Evolutionary conservation across 148 eudicot genomes (phyloP), one percentile per base, ranked within the genome.

Genomic region (Rheum nobile): DNA sequence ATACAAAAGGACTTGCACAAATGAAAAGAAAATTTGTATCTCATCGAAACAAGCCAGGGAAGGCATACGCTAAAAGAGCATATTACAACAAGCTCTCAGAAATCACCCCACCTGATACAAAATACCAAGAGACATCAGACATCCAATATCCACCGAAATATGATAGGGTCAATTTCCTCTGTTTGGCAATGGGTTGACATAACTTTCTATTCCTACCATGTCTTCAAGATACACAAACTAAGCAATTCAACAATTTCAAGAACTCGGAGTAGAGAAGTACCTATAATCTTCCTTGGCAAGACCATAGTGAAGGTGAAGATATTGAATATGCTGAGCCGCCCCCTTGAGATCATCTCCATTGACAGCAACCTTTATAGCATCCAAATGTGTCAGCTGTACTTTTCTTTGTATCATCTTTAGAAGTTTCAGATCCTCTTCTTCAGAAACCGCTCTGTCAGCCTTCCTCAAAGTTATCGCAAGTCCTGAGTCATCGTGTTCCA

Each of bases 331-430:
- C 26, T 82, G 77, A 70, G 81, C 57, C 13, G 80, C 88, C 68
- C 85, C 84, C 79, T 90, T 87, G 67, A 72, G 76, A 70, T 91
- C 88, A 39, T 73, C 77, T 10, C 74, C 79, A 54, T 74, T 77
- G 44, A 90, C 67, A 75, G 89, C 86, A 68, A 73, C 81, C 79
- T 73, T 87, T 85, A 91, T 86, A 55, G 90, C 88, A 80, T 91
- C 93, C 84, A 95, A 81, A 88, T 91, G 97, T 5, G 80, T 77
- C 22, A 74, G 52, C 85, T 95, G 98, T 43, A 91, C 87, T 70
- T 75, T 71, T 77, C 78, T 85, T 75, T 81, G 91, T 29, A 90
- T 73, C 79, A 85, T 79, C 72, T 76, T 91, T 46, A 95, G 77
- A 81, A 86, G 80, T 71, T 43, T 80, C 63, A 67, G 76, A 76